These are phyloP conservation scores for Filobasidium floriforme DNA, from an alignment of 768 basidiomycete species.

Conservation along the genomic window DNA sequence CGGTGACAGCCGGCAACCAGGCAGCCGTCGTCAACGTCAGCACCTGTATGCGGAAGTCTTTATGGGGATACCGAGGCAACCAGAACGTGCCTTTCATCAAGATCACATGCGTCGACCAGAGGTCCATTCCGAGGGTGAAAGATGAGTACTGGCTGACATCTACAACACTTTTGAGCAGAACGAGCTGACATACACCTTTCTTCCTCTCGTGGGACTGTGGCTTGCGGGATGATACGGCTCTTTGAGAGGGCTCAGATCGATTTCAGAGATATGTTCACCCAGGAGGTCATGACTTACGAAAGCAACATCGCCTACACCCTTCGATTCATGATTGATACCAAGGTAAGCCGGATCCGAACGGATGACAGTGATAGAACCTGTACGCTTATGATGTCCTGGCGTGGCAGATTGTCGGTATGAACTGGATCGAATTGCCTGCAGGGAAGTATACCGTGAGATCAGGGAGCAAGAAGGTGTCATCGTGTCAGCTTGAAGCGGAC, in stretches of 20 bases:
- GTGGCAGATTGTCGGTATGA: conserved; percentile 86
- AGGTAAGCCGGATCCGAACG: conserved; percentile 50
- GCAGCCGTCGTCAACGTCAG: conserved; percentile 53
- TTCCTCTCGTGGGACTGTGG: not conserved
- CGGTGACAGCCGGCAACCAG: conserved; percentile 31
- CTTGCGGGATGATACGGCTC: conserved; percentile 43
- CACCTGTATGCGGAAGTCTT: conserved; percentile 58
- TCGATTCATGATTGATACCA: conserved; percentile 96
- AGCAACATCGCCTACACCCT: conserved; percentile 87
- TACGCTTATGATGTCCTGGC: no score
- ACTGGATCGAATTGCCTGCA: conserved; percentile 90
- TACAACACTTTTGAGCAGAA: not conserved
- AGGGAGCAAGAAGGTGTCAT: conserved; percentile 58
- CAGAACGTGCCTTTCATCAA: conserved; percentile 73
- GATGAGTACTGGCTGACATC: conserved; percentile 55
- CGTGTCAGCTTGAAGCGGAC: conserved; percentile 80
- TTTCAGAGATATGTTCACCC: conserved; percentile 57
- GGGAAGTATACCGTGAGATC: conserved; percentile 67
- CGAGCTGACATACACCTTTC: conserved; percentile 19
- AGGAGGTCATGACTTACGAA: conserved; percentile 67
- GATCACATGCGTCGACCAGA: conserved; percentile 65
- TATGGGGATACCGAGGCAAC: conserved; percentile 87
- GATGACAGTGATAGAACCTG: conserved; percentile 14
- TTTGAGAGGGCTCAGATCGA: conserved; percentile 68
- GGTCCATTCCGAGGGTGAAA: conserved; percentile 75